A percentile compares a stretch with the other conserved stretches of the same genome.
Conservation (phyloP, 2,329 filamentous ascomycete species). For the Hypocreales sp. region DNA sequence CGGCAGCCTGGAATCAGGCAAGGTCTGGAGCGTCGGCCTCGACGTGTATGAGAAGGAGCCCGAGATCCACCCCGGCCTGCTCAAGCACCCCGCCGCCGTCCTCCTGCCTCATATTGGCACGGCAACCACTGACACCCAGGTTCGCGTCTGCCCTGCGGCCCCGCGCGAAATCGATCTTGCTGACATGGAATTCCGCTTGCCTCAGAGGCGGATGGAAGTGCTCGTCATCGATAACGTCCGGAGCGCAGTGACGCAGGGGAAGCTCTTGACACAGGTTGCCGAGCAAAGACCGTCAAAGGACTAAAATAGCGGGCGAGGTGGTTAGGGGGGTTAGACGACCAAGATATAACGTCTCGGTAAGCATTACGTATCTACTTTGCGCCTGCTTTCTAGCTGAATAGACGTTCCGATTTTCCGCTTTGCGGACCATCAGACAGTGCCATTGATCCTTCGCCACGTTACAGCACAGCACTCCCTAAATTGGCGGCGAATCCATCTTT, state of each 20-base stretch:
- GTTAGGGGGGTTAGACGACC: too few species aligned
- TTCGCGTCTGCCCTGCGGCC: background rate
- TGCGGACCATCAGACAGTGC: too few species aligned
- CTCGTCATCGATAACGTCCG: conserved; percentile 14
- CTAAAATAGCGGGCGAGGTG: too few species aligned
- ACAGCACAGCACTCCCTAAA: too few species aligned
- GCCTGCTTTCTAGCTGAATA: too few species aligned
- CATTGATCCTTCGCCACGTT: too few species aligned
- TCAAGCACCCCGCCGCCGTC: conserved; percentile 43
- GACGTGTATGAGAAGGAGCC: conserved; percentile 46
- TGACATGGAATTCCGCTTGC: background rate
- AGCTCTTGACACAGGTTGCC: conserved; percentile 5
- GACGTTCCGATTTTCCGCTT: too few species aligned
- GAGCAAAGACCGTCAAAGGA: conserved; percentile 5
- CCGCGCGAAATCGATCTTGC: background rate
- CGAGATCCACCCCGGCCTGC: conserved; percentile 41
- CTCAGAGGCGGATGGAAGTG: conserved; percentile 11
- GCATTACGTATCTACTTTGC: too few species aligned
- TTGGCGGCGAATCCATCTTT: too few species aligned
- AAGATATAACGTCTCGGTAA: too few species aligned
- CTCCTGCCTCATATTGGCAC: conserved; percentile 56
- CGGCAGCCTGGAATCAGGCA: conserved; percentile 33
- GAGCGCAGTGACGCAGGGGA: conserved; percentile 13
- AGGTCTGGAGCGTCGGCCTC: conserved; percentile 36
- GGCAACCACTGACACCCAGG: conserved; percentile 35